Conservation (phyloP, 305 asterid genomes). For the Solanum hybrid region DNA sequence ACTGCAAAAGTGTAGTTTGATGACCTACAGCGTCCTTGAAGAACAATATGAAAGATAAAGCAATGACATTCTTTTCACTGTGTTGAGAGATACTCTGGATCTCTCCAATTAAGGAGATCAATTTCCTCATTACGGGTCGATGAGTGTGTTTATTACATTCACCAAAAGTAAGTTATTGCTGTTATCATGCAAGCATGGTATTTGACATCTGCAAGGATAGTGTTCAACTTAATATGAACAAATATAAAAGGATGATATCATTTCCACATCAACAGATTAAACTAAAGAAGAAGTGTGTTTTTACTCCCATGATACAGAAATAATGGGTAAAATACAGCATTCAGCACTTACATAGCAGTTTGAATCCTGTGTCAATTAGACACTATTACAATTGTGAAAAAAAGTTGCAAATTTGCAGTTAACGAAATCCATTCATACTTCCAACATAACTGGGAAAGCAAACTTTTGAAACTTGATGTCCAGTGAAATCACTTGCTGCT, state of each 20-base stretch:
- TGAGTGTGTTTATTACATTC: neutral
- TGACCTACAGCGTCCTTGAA: neutral
- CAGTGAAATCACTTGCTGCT: slow-evolving; percentile 15
- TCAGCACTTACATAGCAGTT: neutral
- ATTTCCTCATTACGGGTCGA: neutral
- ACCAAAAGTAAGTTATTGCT: neutral
- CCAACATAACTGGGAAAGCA: neutral
- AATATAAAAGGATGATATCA: neutral
- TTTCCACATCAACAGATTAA: neutral
- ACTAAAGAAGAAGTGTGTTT: neutral
- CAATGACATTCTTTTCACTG: neutral
- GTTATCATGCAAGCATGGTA: neutral
- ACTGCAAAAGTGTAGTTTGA: neutral
- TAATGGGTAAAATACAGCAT: neutral
- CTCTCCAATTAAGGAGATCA: neutral
- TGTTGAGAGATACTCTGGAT: neutral
- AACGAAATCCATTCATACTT: neutral
- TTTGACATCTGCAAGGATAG: neutral
- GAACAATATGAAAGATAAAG: neutral
- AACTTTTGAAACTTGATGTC: neutral
- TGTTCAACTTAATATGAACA: neutral
- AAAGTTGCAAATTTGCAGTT: neutral
- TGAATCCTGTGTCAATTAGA: neutral
- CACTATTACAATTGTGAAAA: neutral
- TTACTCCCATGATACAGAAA: neutral